Percentiles rank a stretch among this genome's conserved stretches.
Evolutionary conservation across 1,284 basidiomycete species (phyloP).

Genomic region (Cryptococcus sp.): DNA sequence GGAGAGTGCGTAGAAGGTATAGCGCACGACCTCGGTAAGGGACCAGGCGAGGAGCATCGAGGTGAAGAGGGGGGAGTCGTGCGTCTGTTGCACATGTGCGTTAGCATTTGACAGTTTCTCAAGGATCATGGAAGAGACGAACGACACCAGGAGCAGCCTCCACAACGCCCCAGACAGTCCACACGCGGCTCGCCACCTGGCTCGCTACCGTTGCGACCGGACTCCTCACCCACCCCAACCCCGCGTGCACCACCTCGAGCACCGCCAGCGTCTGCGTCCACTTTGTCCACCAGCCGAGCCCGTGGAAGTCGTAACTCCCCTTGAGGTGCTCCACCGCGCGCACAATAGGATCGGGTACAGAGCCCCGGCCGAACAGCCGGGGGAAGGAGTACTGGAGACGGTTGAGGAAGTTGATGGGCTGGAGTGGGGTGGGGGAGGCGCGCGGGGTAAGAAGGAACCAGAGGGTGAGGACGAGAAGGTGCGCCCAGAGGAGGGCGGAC

Average conservation of each 20-base stretch:
- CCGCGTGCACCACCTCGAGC: conserved; percentile 77
- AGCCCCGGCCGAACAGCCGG: conserved; percentile 29
- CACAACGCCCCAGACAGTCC: conserved; percentile 81
- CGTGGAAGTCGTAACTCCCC: conserved; percentile 46
- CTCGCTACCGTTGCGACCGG: conserved; percentile 74
- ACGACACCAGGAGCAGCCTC: conserved; percentile 55
- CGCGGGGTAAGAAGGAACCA: conserved; percentile 32
- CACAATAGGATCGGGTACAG: conserved; percentile 19
- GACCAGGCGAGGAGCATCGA: conserved; percentile 95
- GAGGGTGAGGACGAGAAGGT: conserved; percentile 59
- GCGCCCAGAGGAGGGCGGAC: conserved; percentile 69
- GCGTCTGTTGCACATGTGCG: conserved; percentile 3
- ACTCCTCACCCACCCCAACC: conserved; percentile 77
- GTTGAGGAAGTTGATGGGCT: conserved; percentile 3
- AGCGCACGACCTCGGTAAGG: conserved; percentile 85
- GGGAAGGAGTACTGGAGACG: conserved; percentile 13
- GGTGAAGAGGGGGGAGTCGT: conserved; percentile 65
- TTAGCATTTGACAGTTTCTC: too few species aligned
- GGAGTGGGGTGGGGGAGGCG: conserved; percentile 6
- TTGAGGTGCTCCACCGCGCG: conserved; percentile 57
- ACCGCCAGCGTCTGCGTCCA: conserved; percentile 76
- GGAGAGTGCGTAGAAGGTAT: conserved; percentile 78
- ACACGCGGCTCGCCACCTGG: conserved; percentile 83
- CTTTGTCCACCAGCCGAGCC: conserved; percentile 62
- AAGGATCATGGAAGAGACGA: neutral